Evolutionary conservation across 495 filamentous ascomycete species (phyloP), one percentile per base, ranked within the genome.

Genomic region (Lentithecium fluviatile): DNA sequence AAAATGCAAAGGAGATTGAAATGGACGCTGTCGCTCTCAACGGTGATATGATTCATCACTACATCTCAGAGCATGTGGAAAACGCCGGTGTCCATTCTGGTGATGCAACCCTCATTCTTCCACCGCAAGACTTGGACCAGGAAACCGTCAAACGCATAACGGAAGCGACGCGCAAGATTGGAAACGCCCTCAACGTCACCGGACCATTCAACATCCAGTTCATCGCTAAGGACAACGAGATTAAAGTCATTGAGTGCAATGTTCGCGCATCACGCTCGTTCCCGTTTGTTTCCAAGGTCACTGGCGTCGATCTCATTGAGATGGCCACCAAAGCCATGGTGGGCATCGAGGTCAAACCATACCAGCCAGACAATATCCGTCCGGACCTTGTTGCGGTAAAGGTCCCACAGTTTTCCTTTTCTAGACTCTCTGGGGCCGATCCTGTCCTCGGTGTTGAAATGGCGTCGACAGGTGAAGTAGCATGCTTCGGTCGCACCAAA

Each of bases 231-330:
- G 91, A 97, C 74, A 97, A 97, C 70, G 94, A 97, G 66, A 97
- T 98, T 77, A 98, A 97, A 80, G 94, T 98, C 62, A 98, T 98
- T 62, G 94, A 98, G 76, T 98, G 94, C 76, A 98, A 98, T 70
- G 94, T 97, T 42, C 85, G 94, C 51, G 94, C 94, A 19, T 97
- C 94, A 43, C 83, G 94, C 49, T 97, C 93, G 0, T 97, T 97
- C 79, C 94, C 94, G 26, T 98, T 98, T 73, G 91, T 97, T 20
- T 97, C 93, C 32, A 98, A 98, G 79, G 90, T 95, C 64, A 97
- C 97, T 93, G 93, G 93, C 40, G 88, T 97, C 42, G 93, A 98
- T 68, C 80, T 98, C 36, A 97, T 98, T 64, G 93, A 97, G 77
- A 94, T 98, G 90, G 93, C 94, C 13, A 97, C 94, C 55, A 96